Conservation (phyloP, 2,329 filamentous ascomycete species). For the Annulohypoxylon truncatum region DNA sequence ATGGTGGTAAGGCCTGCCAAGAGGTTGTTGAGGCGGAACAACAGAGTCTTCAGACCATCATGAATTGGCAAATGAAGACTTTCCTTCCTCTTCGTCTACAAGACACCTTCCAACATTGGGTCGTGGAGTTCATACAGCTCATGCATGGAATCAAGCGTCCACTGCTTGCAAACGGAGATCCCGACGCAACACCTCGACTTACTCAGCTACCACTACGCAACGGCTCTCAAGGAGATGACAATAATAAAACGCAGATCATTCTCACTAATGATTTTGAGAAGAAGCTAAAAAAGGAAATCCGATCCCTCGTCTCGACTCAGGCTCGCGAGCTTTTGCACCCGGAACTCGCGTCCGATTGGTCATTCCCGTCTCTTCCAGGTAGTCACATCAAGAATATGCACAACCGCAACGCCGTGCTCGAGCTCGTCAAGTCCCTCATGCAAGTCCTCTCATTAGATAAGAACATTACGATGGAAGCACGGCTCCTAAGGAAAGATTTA, state of each 20-base stretch:
- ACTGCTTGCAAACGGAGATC: slow-evolving; percentile 56
- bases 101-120: slow-evolving; percentile 88
- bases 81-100: slow-evolving; percentile 87
- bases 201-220: slow-evolving; percentile 70
- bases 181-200: slow-evolving; percentile 64
- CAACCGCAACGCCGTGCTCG: slow-evolving; percentile 79
- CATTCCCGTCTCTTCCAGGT: slow-evolving; percentile 83
- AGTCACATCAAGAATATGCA: slow-evolving; percentile 66
- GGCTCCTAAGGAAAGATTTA: slow-evolving; percentile 88
- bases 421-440: slow-evolving; percentile 92
- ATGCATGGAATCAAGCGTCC: slow-evolving; percentile 90
- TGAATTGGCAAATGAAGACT: slow-evolving; percentile 97
- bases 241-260: slow-evolving; percentile 72
- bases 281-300: slow-evolving; percentile 89
- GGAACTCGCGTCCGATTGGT: slow-evolving; percentile 87
- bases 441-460: slow-evolving; percentile 93
- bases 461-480: slow-evolving; percentile 87
- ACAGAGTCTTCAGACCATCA: slow-evolving; percentile 87
- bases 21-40: slow-evolving; percentile 79
- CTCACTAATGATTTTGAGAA: slow-evolving; percentile 88
- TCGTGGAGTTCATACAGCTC: slow-evolving; percentile 92
- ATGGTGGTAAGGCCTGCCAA: slow-evolving; percentile 91
- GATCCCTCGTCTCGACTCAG: slow-evolving; percentile 82
- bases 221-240: slow-evolving; percentile 63
- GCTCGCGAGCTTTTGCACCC: slow-evolving; percentile 90